Conservation (phyloP, 129 eudicot species). For the Kitagawia praeruptora region DNA sequence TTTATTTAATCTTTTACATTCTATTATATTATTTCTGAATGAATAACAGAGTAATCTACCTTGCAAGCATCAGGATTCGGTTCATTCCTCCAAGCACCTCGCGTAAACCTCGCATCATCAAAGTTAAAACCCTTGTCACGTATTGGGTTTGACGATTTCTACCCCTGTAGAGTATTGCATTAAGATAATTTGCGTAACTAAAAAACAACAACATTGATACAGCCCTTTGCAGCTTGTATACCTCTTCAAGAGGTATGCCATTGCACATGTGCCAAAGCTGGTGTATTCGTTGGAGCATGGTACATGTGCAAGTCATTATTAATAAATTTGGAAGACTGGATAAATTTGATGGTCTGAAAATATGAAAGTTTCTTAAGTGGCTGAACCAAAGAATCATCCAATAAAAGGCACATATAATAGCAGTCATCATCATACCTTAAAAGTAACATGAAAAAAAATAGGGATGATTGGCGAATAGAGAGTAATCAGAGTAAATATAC, state of each 20-base stretch:
- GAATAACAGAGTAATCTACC: conserved; percentile 32
- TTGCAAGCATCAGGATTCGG: conserved; percentile 88
- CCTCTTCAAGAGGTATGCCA: conserved; percentile 65
- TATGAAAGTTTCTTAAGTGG: conserved; percentile 4
- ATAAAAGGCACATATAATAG: conserved; percentile 11
- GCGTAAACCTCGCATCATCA: conserved; percentile 85
- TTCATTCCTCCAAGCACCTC: conserved; percentile 99
- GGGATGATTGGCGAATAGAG: too few relatives aligned
- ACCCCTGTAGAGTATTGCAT: conserved; percentile 32
- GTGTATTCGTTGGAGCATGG: conserved; percentile 84
- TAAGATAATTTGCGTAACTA: conserved; percentile 11
- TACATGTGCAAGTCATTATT: conserved; percentile 94
- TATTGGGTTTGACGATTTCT: conserved; percentile 40
- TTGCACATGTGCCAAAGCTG: conserved; percentile 83
- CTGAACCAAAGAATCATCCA: conserved; percentile 12
- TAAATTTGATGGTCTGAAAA: conserved; percentile 86
- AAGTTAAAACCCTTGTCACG: conserved; percentile 97
- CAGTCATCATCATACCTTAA: too few relatives aligned
- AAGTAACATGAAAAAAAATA: too few relatives aligned
- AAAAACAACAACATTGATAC: conserved; percentile 8
- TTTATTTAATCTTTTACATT: background rate
- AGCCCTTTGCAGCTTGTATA: conserved; percentile 21
- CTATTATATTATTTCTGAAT: background rate
- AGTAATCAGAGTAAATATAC: too few relatives aligned
- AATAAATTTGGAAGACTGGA: conserved; percentile 85